Base-by-base conservation (phyloP, 352 stramenopile genomes). In the Phytophthora ohioensis region DNA sequence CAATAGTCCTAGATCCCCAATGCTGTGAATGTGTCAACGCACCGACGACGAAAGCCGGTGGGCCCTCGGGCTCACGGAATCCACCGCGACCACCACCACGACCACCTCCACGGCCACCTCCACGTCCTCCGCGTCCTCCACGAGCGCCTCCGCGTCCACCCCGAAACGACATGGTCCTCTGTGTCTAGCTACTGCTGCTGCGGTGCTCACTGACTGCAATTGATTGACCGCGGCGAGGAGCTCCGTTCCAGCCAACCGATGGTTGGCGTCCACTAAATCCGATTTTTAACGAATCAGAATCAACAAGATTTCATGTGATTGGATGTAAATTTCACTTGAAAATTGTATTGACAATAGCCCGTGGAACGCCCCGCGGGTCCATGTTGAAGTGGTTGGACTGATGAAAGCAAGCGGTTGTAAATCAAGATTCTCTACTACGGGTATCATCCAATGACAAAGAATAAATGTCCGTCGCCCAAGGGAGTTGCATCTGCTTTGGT, bases 41-140 rank as follows among this genome's bases (percentile, higher is more conserved):
- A 93, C 85, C 85, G 30, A 93, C 84, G 46, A 94, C 87, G 34
- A 80, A 91, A 54, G 85, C 71, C 42, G 87, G 87, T 6, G 87
- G 87, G 17, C 87, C 87, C 72, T 94, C 87, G 2, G 78, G 73
- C 59, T 93, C 82, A 43, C 85, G 85, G 56, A 71, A 73, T 34
- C 75, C 75, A 43, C 80, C 69, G 43, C 69, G 64, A 45, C 84
- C 74, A 11, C 80, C 78, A 47, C 76, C 76, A 43, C 80, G 69
- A 31, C 83, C 70, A 63, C 56, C 27, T n/a, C 42, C 42, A 39
- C 56, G 56, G 15, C 75, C 73, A 53, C 80, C 72, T 72, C 80
- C 68, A 69, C 80, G 78, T 30, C 85, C 83, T 42, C 84, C 80
- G 60, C 81, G 80, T 61, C 80, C 81, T 65, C 81, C 73, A 79